phyloP scores from a whole-genome alignment of 2,329 filamentous ascomycete genomes.

The Neurospora crassa region DNA sequence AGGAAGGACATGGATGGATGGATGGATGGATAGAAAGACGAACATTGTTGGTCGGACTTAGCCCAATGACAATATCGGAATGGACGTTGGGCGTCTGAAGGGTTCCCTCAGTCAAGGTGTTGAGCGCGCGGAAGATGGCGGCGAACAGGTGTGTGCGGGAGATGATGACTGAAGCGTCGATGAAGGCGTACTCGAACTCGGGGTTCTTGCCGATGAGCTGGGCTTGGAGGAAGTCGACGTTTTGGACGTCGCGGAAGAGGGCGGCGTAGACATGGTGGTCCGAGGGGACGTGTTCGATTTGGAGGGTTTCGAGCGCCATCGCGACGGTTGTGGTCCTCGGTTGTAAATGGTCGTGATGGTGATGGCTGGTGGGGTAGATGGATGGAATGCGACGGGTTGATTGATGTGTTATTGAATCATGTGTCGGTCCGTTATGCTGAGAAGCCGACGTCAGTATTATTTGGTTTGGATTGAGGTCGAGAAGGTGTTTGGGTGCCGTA shows the following conservation, averaged over 20 bases:
- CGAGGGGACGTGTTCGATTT: constrained; percentile 65
- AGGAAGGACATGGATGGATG: no score
- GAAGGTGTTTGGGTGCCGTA: neutral
- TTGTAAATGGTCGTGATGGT: neutral
- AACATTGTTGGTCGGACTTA: constrained; percentile 79
- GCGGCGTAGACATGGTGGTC: constrained; percentile 60
- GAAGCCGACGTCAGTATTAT: neutral
- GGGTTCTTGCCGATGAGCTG: constrained; percentile 79
- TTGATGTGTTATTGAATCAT: neutral
- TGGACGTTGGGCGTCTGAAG: constrained; percentile 79
- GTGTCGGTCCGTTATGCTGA: neutral
- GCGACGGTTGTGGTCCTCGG: neutral
- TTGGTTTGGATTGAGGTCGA: neutral
- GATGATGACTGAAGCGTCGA: constrained; percentile 74
- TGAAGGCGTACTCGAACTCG: constrained; percentile 85
- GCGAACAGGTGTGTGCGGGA: constrained; percentile 65
- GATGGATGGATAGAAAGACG: neutral
- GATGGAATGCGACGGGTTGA: neutral
- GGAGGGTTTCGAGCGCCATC: constrained; percentile 50
- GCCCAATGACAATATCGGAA: constrained; percentile 73
- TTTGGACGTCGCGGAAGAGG: constrained; percentile 67
- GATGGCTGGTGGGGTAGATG: neutral
- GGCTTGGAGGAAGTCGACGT: constrained; percentile 66
- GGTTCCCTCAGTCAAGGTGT: constrained; percentile 47
- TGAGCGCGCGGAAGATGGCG: constrained; percentile 69